A percentile compares a stretch with the other conserved stretches of the same genome.
These are phyloP conservation scores for Globisporangium megalacanthum DNA, from an alignment of 352 stramenopile species.

Conservation along the genomic window DNA sequence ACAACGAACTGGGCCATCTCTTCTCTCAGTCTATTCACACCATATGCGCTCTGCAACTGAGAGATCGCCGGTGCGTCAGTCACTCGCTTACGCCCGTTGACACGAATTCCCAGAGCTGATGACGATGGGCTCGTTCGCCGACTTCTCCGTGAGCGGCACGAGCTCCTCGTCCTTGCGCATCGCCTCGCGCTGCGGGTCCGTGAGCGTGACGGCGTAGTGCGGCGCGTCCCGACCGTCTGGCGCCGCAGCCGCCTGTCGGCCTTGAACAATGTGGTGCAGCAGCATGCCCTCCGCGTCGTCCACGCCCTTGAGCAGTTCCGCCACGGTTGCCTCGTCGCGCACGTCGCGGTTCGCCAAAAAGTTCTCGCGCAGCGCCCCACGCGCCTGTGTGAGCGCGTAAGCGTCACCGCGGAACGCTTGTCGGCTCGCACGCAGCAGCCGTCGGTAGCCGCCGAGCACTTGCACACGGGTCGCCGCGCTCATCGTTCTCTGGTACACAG, in stretches of 20 bases:
- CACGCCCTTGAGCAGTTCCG: slow-evolving; percentile 66
- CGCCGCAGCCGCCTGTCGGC: slow-evolving; percentile 38
- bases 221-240: slow-evolving; percentile 14
- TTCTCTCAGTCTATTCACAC: not conserved
- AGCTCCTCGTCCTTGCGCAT: slow-evolving; percentile 87
- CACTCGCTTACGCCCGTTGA: slow-evolving; percentile 37
- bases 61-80: not conserved
- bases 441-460: slow-evolving; percentile 72
- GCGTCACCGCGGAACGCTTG: slow-evolving; percentile 66
- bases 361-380: slow-evolving; percentile 54
- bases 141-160: slow-evolving; percentile 71
- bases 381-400: slow-evolving; percentile 60
- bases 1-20: too few relatives aligned
- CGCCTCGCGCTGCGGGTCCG: slow-evolving; percentile 60
- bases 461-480: slow-evolving; percentile 32
- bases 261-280: slow-evolving; percentile 84
- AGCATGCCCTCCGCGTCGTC: slow-evolving; percentile 81
- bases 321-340: slow-evolving; percentile 38
- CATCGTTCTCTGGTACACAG: slow-evolving; percentile 16
- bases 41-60: not conserved
- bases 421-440: slow-evolving; percentile 66
- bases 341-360: slow-evolving; percentile 61
- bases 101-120: slow-evolving; percentile 81
- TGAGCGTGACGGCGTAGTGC: slow-evolving; percentile 73
- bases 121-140: slow-evolving; percentile 57